These are phyloP conservation scores for Ceratocystiopsis minuta DNA, from an alignment of 2,329 filamentous ascomycete genomes.

Conservation along the genomic window DNA sequence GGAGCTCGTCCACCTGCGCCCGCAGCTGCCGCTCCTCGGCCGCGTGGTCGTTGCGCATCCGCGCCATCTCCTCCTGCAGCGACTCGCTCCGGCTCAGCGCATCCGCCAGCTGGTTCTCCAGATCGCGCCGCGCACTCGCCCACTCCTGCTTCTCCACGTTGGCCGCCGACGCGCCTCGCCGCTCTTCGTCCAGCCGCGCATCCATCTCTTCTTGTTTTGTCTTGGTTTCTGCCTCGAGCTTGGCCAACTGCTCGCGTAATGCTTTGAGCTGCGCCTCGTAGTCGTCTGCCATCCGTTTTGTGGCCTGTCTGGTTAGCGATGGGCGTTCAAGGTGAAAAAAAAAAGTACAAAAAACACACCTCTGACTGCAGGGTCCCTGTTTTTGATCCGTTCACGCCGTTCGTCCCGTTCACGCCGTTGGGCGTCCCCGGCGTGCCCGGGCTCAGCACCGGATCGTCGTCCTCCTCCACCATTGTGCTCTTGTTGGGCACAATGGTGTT, in stretches of 20 bases:
- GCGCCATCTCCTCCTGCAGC: conserved; percentile 62
- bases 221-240: conserved; percentile 50
- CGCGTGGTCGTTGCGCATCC: conserved; percentile 49
- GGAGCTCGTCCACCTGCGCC: conserved; percentile 40
- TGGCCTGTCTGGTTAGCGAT: conserved; percentile 2
- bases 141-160: conserved; percentile 53
- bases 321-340: background rate
- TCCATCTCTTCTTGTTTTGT: conserved; percentile 56
- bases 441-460: conserved; percentile 40
- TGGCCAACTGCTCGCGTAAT: conserved; percentile 54
- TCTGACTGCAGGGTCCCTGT: conserved; percentile 17
- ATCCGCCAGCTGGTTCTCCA: conserved; percentile 58
- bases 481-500: conserved; percentile 97
- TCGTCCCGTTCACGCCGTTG: background rate
- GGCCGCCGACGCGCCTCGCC: conserved; percentile 29
- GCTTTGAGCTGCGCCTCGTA: conserved; percentile 62
- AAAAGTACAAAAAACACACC: conserved; percentile 13
- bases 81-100: conserved; percentile 64
- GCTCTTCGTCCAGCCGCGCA: conserved; percentile 39
- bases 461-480: conserved; percentile 92
- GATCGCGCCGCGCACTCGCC: conserved; percentile 42
- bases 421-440: conserved; percentile 5
- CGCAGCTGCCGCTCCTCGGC: conserved; percentile 43
- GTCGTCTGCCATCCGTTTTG: conserved; percentile 45
- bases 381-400: background rate